Conservation (phyloP, 2,329 filamentous ascomycete genomes). For the Microcera coccophila region DNA sequence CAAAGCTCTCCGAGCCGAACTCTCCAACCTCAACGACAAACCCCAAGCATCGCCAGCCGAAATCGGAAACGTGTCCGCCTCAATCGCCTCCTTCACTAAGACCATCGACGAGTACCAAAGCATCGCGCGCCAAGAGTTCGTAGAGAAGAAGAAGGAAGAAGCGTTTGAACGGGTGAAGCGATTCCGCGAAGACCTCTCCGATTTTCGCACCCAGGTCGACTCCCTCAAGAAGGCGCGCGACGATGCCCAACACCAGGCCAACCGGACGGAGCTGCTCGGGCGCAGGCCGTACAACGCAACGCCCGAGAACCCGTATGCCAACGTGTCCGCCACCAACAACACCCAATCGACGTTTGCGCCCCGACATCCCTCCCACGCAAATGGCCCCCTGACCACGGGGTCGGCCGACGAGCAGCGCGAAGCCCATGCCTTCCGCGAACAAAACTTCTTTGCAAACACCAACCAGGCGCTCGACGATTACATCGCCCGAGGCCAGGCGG, state of each 20-base stretch:
- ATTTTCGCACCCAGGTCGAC: conserved; percentile 76
- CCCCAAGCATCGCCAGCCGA: conserved; percentile 55
- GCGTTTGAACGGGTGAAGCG: conserved; percentile 79
- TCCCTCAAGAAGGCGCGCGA: conserved; percentile 73
- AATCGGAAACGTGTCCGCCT: conserved; percentile 70
- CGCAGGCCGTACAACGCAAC: conserved; percentile 74
- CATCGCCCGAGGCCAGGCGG: conserved; percentile 82
- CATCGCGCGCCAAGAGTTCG: conserved; percentile 82
- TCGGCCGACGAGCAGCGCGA: conserved; percentile 68
- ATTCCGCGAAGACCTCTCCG: conserved; percentile 77
- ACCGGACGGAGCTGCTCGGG: conserved; percentile 78
- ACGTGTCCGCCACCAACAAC: conserved; percentile 37
- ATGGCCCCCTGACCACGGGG: conserved; percentile 34
- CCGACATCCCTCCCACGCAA: conserved; percentile 40
- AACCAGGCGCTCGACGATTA: conserved; percentile 90
- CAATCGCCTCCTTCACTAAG: conserved; percentile 75
- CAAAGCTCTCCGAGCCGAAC: conserved; percentile 71
- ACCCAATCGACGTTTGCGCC: conserved; percentile 37
- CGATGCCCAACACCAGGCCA: conserved; percentile 61
- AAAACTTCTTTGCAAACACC: conserved; percentile 78
- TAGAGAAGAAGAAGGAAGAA: conserved; percentile 87
- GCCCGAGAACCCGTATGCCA: conserved; percentile 90
- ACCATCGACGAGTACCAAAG: conserved; percentile 89
- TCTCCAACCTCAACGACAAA: conserved; percentile 65
- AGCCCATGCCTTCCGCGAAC: conserved; percentile 80